Evolutionary conservation across 306 rosid genomes (phyloP).

Genomic region (Cicer bijugum): DNA sequence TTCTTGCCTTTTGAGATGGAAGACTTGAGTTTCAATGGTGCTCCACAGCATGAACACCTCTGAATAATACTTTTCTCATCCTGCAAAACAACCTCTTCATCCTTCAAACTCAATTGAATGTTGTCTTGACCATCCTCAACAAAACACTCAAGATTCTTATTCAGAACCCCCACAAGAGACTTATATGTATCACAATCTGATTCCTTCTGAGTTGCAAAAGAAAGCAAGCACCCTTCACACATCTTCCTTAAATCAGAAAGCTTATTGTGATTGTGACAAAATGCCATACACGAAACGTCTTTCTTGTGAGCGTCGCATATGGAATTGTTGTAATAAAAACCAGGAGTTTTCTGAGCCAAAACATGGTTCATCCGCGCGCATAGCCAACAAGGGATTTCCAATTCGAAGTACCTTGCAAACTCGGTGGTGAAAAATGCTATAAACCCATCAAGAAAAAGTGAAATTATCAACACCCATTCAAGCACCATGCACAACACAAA

Average conservation of each 20-base stretch:
- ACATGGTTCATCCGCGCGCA: conserved; percentile 76
- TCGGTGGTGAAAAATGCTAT: conserved; percentile 67
- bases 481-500: conserved; percentile 67
- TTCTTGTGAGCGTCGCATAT: conserved; percentile 78
- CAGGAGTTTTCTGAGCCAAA: conserved; percentile 50
- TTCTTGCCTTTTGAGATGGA: conserved; percentile 44
- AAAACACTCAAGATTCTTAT: conserved; percentile 74
- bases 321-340: conserved; percentile 73
- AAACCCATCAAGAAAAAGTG: conserved; percentile 72
- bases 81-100: conserved; percentile 49
- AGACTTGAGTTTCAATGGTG: conserved; percentile 55
- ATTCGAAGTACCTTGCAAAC: conserved; percentile 69
- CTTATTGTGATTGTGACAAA: conserved; percentile 78
- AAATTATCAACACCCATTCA: conserved; percentile 69
- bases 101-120: conserved; percentile 57
- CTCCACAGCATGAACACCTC: conserved; percentile 74
- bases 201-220: conserved; percentile 78
- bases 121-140: conserved; percentile 57
- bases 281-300: conserved; percentile 75
- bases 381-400: conserved; percentile 69
- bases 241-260: conserved; percentile 68
- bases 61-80: conserved; percentile 43
- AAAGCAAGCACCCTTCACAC: conserved; percentile 90
- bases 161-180: conserved; percentile 78
- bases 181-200: conserved; percentile 70